Conservation (phyloP, 2,329 filamentous ascomycete species). For the Trichoderma citrinoviride region DNA sequence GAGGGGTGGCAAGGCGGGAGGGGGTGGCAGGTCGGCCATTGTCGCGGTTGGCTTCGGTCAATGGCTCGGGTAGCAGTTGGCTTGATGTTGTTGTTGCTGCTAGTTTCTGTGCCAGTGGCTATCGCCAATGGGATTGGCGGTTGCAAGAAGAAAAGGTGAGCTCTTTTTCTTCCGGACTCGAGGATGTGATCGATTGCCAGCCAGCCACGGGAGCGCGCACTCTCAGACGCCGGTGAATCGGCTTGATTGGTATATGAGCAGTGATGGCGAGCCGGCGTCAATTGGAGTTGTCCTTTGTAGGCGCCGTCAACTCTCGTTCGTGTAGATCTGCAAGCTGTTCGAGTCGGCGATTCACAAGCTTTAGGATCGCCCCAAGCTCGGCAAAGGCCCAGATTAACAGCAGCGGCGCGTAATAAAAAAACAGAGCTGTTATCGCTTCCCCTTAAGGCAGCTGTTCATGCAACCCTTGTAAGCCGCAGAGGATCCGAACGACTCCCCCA, state of each 20-base stretch:
- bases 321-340: neutral
- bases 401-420: slow-evolving; percentile 8
- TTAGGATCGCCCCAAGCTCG: neutral
- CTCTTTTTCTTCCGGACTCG: neutral
- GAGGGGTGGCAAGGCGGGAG: slow-evolving; percentile 23
- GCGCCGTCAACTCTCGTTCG: neutral
- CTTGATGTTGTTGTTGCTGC: neutral
- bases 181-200: neutral
- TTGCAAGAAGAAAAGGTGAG: neutral
- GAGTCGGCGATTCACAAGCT: slow-evolving; percentile 1
- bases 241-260: neutral
- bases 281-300: neutral
- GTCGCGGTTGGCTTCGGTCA: neutral
- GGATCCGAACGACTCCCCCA: slow-evolving; percentile 9
- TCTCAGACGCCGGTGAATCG: neutral
- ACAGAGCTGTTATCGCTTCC: slow-evolving; percentile 3
- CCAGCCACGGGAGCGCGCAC: neutral
- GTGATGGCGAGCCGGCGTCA: neutral
- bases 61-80: neutral
- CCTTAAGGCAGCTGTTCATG: slow-evolving; percentile 19
- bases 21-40: slow-evolving; percentile 5
- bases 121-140: neutral
- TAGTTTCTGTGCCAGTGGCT: neutral
- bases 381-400: neutral
- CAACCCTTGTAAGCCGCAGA: slow-evolving; percentile 2